A percentile compares a stretch with the other conserved stretches of the same genome.
phyloP scores from a whole-genome alignment of 164 flowering plant species.

The Aristolochia fimbriata region DNA sequence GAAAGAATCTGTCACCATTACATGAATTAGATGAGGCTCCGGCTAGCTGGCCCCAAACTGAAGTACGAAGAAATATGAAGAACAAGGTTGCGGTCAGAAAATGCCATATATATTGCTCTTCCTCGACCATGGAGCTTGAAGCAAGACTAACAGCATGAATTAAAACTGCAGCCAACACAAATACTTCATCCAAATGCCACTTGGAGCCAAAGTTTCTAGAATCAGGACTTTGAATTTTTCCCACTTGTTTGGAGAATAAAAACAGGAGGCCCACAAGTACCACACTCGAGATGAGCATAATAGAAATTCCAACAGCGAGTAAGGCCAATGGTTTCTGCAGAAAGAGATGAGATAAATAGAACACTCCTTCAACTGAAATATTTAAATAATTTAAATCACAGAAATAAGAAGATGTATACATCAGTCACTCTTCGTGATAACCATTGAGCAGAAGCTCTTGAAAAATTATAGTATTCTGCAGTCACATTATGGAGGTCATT shows the following conservation, averaged over 20 bases:
- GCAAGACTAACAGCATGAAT: slow-evolving; percentile 62
- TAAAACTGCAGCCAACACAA: slow-evolving; percentile 28
- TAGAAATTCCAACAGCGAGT: slow-evolving; percentile 55
- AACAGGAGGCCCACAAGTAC: slow-evolving; percentile 20
- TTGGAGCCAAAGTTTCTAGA: slow-evolving; percentile 1
- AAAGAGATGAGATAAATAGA: not conserved
- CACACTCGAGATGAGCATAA: slow-evolving; percentile 56
- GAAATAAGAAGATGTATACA: slow-evolving; percentile 35
- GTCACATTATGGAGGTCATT: slow-evolving; percentile 25
- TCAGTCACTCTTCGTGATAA: slow-evolving; percentile 73
- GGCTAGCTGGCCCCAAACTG: slow-evolving; percentile 22
- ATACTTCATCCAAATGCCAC: slow-evolving; percentile 54
- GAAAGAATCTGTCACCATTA: not conserved
- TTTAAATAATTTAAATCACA: not conserved
- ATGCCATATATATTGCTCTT: slow-evolving; percentile 95
- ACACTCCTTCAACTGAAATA: too few species aligned
- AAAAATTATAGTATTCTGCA: slow-evolving; percentile 54
- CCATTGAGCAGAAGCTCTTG: slow-evolving; percentile 69
- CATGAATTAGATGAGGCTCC: slow-evolving; percentile 3
- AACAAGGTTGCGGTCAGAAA: slow-evolving; percentile 56
- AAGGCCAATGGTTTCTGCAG: slow-evolving; percentile 68
- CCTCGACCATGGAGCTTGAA: slow-evolving; percentile 95
- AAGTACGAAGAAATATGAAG: slow-evolving; percentile 51
- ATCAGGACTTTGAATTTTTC: slow-evolving; percentile 11
- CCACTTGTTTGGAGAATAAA: slow-evolving; percentile 18